Conservation (phyloP, 192 early-diverging fungal species). For the Irineochytrium annulatum region DNA sequence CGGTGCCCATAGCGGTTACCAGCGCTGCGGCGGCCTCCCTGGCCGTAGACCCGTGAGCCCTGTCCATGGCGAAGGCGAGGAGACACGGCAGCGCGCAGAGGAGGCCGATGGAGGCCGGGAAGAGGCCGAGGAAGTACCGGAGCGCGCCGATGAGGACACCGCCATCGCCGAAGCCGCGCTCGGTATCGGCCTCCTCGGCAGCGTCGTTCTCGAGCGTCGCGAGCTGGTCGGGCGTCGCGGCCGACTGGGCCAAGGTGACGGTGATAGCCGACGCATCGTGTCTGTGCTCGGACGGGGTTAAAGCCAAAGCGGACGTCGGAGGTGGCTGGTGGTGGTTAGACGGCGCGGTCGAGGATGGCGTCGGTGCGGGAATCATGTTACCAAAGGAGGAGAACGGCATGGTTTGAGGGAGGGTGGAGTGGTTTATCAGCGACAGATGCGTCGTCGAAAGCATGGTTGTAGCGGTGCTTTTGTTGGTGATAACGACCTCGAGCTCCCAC, state of each 20-base stretch:
- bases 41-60: slow-evolving; percentile 2
- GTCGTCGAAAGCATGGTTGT: not conserved
- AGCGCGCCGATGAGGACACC: not conserved
- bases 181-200: not conserved
- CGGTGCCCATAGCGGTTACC: slow-evolving; percentile 1
- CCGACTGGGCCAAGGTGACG: not conserved
- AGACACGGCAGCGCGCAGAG: slow-evolving; percentile 22
- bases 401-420: not conserved
- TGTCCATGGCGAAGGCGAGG: slow-evolving; percentile 29
- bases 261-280: too few species aligned
- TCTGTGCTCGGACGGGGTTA: too few species aligned
- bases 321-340: not conserved
- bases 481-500: not conserved
- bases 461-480: not conserved
- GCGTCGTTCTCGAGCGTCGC: not conserved
- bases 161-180: not conserved
- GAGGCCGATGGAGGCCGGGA: slow-evolving; percentile 23
- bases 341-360: not conserved
- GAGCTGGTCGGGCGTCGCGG: too few species aligned
- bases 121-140: slow-evolving; percentile 24
- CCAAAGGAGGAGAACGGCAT: not conserved
- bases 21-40: slow-evolving; percentile 9
- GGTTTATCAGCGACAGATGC: not conserved
- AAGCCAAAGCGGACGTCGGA: too few species aligned
- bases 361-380: not conserved